Base-by-base conservation (phyloP, 2,329 filamentous ascomycete species). In the Exophiala phaeomuriformis region DNA sequence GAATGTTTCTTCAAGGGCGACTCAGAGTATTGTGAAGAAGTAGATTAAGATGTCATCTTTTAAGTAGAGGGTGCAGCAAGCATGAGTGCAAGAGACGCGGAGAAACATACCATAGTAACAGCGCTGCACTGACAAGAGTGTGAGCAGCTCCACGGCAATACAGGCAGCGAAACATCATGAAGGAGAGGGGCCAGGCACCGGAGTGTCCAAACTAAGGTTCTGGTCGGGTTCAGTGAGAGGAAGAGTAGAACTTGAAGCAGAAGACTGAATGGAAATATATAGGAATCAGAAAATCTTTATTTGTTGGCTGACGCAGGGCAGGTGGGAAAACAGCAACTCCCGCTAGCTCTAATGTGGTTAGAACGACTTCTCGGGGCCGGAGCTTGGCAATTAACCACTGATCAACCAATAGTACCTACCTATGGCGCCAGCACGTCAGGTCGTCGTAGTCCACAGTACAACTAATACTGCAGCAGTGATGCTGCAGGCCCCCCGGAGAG, bases 1-100 rank as follows among this genome's bases (percentile, higher is more conserved):
- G 77, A 69, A 74, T 71, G 74, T 66, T 77, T 77, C 82, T 77
- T 83, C 81, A 84, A 75, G 80, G 80, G 75, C 81, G 81, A 83
- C 68, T 84, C 80, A 73, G 80, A 74, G 72, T 73, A 77, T 75
- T 78, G 82, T 82, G 80, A 83, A 83, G 79, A 76, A 73, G 75
- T 67, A 64, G 60, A 55, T 63, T 62, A 70, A 41, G 19, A 73
- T 82, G 75, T 82, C 81, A 83, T 84, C 81, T 75, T 77, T 60
- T 66, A 48, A 39, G 36, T 4, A 42, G 29, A 5, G 29, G 36
- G 47, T n/a, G 39, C 10, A 9, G 35, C 28, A 41, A 27, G 12
- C 5, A 2, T 3, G 37, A 9, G 19, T 31, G 12, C 6, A 32
- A 9, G 27, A 31, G 30, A 2, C 12, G 33, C 46, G 4, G 33